Evolutionary conservation across 805 yeast genomes (phyloP), one percentile per base, ranked within the genome.

Genomic region (Kodamaea lidongshanica): DNA sequence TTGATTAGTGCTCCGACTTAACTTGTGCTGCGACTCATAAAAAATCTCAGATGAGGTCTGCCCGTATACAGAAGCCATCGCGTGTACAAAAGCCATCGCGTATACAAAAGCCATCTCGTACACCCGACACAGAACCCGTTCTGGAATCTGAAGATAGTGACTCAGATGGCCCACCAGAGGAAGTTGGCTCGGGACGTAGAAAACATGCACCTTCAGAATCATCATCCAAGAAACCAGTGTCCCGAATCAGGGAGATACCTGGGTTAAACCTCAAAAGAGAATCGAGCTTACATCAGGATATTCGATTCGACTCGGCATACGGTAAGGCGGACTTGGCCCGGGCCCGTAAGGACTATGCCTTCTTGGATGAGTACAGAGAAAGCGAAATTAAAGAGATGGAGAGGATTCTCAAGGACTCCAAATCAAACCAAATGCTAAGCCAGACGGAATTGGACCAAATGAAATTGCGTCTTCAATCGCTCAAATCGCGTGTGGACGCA

Each of bases 121-220:
- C n/a, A n/a, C n/a, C n/a, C n/a, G n/a, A n/a, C n/a, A n/a, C n/a
- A 7, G 19, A 14, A 12, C 8, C 11, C 9, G 6, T 7, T 14
- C n/a, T n/a, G n/a, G n/a, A n/a, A n/a, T n/a, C n/a, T n/a, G 33
- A 27, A 10, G 59, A 46, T 19, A 39, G 47, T 13, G 51, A 45
- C 15, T 35, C 46, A 12, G 54, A 46, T 17, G 56, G 45, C 7
- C 61, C 66, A 33, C 70, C 69, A 32, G 68, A 62, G 39, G 65
- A 50, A 27, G 50, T 52, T 23, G 56, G 46, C 1, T 41, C 31
- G 23, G 23, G 27, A 19, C 71, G 64, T 44, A 67, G 57, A 39
- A 89, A 88, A 50, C 95, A 89, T 61, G 96, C 94, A 0, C 98
- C 98, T 8, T 60, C 76, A 3, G 96, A 84, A 48, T 48, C 73